A percentile compares a stretch with the other conserved stretches of the same genome.
phyloP scores from a whole-genome alignment of 331 rosid genomes.

The Quercus tomentella region DNA sequence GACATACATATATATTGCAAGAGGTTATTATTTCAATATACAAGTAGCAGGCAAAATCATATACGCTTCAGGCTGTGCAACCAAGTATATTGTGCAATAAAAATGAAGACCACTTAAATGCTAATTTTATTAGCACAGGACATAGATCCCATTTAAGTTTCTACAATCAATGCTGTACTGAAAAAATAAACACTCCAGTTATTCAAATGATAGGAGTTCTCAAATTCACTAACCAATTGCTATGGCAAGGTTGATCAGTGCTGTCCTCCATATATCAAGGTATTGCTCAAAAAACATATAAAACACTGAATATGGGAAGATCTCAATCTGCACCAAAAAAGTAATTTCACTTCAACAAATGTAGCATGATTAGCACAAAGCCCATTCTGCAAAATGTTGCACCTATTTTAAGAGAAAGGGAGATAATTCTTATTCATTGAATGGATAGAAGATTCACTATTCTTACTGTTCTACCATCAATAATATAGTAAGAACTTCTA shows the following conservation, averaged over 20 bases:
- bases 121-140: background rate
- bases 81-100: background rate
- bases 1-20: background rate
- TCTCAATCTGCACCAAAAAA: slow-evolving; percentile 78
- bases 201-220: background rate
- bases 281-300: slow-evolving; percentile 99
- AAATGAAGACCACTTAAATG: background rate
- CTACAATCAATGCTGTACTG: background rate
- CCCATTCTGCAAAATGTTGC: background rate
- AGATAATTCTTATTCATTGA: slow-evolving; percentile 7
- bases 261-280: slow-evolving; percentile 96
- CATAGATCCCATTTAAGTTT: background rate
- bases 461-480: background rate
- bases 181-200: background rate
- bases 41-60: background rate
- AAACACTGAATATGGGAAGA: slow-evolving; percentile 94
- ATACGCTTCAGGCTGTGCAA: background rate
- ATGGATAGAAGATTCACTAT: background rate
- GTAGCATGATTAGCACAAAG: slow-evolving; percentile 6
- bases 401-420: background rate
- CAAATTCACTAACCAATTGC: slow-evolving; percentile 76
- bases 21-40: background rate
- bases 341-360: slow-evolving; percentile 24
- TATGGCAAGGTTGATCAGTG: slow-evolving; percentile 86
- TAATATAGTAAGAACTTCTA: background rate